Conservation (phyloP, 257 asterid species). For the Nicotiana knightiana region DNA sequence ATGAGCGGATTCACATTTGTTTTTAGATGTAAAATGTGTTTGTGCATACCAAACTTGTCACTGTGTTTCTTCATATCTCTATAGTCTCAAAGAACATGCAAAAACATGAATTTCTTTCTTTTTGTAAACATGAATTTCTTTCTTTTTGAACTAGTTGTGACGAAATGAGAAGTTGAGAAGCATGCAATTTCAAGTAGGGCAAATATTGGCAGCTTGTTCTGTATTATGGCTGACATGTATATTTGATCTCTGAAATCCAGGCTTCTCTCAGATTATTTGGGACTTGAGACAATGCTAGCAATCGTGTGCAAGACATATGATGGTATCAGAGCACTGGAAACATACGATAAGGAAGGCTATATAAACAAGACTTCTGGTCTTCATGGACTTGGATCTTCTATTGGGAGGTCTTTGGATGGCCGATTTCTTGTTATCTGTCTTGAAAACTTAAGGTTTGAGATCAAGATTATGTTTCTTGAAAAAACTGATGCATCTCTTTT, state of each 20-base stretch:
- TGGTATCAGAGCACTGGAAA: constrained; percentile 61
- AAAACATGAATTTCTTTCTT: not conserved
- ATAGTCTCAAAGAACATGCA: not conserved
- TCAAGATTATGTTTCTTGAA: constrained; percentile 5
- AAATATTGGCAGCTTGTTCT: not conserved
- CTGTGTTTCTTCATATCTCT: not conserved
- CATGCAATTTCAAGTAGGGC: constrained; percentile 8
- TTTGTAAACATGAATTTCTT: not conserved
- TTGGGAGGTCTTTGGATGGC: constrained; percentile 44
- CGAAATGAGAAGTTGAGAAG: not conserved
- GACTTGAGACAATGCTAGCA: constrained; percentile 64
- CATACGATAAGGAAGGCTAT: constrained; percentile 46
- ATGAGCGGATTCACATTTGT: too few relatives aligned
- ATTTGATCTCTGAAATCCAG: constrained; percentile 34
- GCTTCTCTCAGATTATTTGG: constrained; percentile 70
- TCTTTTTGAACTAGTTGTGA: not conserved
- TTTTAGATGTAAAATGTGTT: too few relatives aligned
- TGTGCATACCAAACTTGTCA: not conserved
- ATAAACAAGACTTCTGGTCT: constrained; percentile 44
- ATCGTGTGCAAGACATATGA: constrained; percentile 68
- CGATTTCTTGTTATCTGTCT: constrained; percentile 63
- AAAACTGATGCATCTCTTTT: not conserved
- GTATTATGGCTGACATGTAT: constrained; percentile 18
- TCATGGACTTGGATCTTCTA: constrained; percentile 51
- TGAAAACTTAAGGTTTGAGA: constrained; percentile 53